These are phyloP conservation scores for Rhizoctonia solani DNA, from an alignment of 1,284 basidiomycete species.

Conservation along the genomic window DNA sequence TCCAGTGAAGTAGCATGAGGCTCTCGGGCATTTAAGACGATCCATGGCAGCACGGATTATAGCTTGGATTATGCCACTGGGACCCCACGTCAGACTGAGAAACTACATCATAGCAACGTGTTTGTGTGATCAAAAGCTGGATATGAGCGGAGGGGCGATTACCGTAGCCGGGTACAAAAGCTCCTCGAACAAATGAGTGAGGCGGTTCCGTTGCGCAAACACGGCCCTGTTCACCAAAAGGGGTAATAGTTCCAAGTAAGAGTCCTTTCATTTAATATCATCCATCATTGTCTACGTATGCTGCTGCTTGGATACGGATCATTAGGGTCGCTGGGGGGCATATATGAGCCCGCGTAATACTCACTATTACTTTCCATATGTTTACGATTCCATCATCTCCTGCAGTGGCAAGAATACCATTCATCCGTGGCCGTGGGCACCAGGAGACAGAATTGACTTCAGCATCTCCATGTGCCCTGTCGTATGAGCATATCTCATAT, in stretches of 20 bases:
- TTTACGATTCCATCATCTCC: slow-evolving; percentile 59
- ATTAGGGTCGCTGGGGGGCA: neutral
- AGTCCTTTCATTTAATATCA: slow-evolving; percentile 4
- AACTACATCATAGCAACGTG: no score
- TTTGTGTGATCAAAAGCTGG: no score
- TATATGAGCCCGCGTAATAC: neutral
- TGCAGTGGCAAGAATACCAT: slow-evolving; percentile 52
- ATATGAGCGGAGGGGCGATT: no score
- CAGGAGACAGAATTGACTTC: slow-evolving; percentile 58
- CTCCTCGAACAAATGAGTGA: no score
- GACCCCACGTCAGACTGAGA: neutral
- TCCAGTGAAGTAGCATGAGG: neutral
- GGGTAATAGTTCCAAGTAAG: neutral
- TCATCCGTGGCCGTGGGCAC: slow-evolving; percentile 45
- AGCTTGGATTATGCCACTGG: neutral
- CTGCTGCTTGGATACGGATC: neutral
- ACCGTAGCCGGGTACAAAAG: no score
- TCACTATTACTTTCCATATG: slow-evolving; percentile 49
- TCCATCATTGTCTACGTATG: neutral
- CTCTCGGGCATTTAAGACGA: neutral
- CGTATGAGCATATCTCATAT: slow-evolving; percentile 39
- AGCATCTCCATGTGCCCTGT: slow-evolving; percentile 51
- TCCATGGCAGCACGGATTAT: neutral
- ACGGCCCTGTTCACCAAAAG: no score
- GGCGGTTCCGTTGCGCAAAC: no score